Evolutionary conservation across 177 flowering plant species (phyloP).

Genomic region (Tripterygium wilfordii): DNA sequence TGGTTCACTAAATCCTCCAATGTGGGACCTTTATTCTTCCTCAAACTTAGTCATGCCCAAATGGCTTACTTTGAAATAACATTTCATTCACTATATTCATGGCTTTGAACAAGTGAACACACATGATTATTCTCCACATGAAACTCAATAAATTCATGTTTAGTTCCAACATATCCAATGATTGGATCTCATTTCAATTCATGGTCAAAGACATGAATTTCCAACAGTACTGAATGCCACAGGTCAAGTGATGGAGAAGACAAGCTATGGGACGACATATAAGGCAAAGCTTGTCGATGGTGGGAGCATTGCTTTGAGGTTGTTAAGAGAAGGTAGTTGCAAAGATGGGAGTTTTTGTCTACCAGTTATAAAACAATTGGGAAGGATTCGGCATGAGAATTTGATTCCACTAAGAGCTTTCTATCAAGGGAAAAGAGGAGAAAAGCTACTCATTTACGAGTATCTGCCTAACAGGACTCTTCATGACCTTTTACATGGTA

Average conservation of each 20-base stretch:
- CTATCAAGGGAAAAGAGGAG: constrained; percentile 97
- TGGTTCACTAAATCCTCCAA: too few species aligned
- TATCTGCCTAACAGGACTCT: constrained; percentile 67
- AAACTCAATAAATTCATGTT: too few species aligned
- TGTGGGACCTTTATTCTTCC: too few species aligned
- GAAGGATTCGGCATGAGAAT: constrained; percentile 87
- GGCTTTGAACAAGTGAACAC: too few species aligned
- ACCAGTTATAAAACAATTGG: constrained; percentile 75
- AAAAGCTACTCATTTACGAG: constrained; percentile 93
- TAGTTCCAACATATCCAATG: too few species aligned
- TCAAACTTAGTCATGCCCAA: too few species aligned
- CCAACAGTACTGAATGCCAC: constrained; percentile 93
- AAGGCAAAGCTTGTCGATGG: constrained; percentile 96
- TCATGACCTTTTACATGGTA: constrained; percentile 86
- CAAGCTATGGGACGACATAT: constrained; percentile 84
- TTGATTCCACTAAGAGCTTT: constrained; percentile 89
- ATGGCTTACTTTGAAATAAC: too few species aligned
- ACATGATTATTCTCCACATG: too few species aligned
- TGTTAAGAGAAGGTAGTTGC: constrained; percentile 93
- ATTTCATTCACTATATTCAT: too few species aligned
- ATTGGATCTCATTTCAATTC: too few species aligned
- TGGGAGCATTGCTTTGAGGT: constrained; percentile 79
- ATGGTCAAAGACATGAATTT: too few species aligned
- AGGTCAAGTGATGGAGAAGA: constrained; percentile 95
- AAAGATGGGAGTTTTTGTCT: constrained; percentile 71